Percentiles rank a stretch among this genome's conserved stretches.
Evolutionary conservation across 129 eudicot genomes (phyloP).

Genomic region (Artemisia argyi): DNA sequence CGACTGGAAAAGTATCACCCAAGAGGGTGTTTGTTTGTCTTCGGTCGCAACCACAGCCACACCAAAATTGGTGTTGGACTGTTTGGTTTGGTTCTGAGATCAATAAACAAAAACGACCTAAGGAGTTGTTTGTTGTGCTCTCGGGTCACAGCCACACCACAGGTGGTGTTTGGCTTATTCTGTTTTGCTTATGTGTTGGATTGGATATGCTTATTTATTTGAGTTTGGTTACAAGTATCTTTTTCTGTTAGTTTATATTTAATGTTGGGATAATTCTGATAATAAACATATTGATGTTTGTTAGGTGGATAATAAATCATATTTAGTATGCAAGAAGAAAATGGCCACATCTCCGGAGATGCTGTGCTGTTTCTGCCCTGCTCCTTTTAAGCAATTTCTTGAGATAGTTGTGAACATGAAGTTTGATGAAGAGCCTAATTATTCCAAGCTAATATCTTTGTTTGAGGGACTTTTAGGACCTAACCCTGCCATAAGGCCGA

Average conservation of each 20-base stretch:
- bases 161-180: too few relatives aligned
- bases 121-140: too few relatives aligned
- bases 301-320: slow-evolving; percentile 80
- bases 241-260: neutral
- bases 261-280: neutral
- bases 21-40: too few relatives aligned
- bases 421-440: slow-evolving; percentile 84
- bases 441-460: slow-evolving; percentile 71
- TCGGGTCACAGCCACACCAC: too few relatives aligned
- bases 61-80: too few relatives aligned
- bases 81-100: too few relatives aligned
- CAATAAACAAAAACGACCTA: too few relatives aligned
- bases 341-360: slow-evolving; percentile 75
- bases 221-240: neutral
- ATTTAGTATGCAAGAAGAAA: slow-evolving; percentile 78
- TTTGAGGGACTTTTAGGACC: slow-evolving; percentile 49
- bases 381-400: slow-evolving; percentile 55
- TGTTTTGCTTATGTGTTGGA: too few relatives aligned
- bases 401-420: slow-evolving; percentile 36
- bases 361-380: slow-evolving; percentile 66
- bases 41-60: too few relatives aligned
- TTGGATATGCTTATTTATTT: too few relatives aligned
- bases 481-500: slow-evolving; percentile 37
- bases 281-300: neutral
- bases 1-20: too few relatives aligned